phyloP scores from a whole-genome alignment of 164 flowering plant species.

The Buxus sempervirens region DNA sequence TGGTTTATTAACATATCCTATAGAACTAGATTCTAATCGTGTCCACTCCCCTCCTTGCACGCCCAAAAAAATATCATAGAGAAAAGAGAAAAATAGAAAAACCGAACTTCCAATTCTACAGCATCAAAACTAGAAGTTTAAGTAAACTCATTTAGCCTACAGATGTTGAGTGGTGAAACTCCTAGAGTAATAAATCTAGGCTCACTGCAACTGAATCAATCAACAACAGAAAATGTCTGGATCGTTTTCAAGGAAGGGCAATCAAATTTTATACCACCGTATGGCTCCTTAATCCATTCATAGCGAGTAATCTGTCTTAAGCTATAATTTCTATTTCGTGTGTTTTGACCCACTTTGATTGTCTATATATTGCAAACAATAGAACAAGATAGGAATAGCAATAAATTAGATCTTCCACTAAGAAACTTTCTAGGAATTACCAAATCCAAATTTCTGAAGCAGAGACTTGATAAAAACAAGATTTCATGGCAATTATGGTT shows the following conservation, averaged over 20 bases:
- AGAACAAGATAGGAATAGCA: background rate
- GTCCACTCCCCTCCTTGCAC: background rate
- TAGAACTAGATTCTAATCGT: background rate
- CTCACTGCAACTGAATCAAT: background rate
- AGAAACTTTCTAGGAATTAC: background rate
- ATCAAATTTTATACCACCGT: background rate
- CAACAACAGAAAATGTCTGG: background rate
- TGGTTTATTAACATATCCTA: background rate
- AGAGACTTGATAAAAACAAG: background rate
- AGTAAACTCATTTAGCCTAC: background rate
- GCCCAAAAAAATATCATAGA: too few relatives aligned
- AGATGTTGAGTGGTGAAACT: background rate
- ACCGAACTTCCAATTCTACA: background rate
- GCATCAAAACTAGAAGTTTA: background rate
- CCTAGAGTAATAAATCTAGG: background rate
- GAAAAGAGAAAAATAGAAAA: background rate
- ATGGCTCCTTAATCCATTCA: background rate
- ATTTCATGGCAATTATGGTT: background rate
- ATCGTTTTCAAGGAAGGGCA: background rate
- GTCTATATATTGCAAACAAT: background rate
- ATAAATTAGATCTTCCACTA: background rate
- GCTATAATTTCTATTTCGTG: background rate
- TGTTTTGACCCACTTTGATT: background rate
- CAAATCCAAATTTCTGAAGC: background rate
- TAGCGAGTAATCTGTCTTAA: background rate